phyloP scores from a whole-genome alignment of 2,329 filamentous ascomycete species.

The Mycocentrospora acerina region DNA sequence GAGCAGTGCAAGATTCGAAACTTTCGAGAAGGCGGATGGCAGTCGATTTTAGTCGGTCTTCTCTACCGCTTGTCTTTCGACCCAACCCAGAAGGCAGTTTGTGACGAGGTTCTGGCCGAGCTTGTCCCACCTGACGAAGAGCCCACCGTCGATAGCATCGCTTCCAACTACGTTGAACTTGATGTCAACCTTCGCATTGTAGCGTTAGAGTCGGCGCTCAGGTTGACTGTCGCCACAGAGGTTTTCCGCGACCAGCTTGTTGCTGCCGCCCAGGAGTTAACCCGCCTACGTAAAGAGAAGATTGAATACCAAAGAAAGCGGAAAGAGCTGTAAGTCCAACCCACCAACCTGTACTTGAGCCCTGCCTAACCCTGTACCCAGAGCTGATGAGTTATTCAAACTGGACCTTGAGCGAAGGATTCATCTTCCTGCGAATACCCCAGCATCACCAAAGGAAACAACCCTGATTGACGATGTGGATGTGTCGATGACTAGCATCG shows the following conservation, averaged over 20 bases:
- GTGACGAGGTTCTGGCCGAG: conserved; percentile 75
- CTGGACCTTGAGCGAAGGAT: conserved; percentile 75
- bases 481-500: conserved; percentile 54
- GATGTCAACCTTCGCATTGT: conserved; percentile 81
- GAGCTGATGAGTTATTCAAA: conserved; percentile 68
- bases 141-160: conserved; percentile 73
- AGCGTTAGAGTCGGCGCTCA: conserved; percentile 80
- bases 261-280: conserved; percentile 92
- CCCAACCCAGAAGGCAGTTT: conserved; percentile 67
- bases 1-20: conserved; percentile 80
- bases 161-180: conserved; percentile 69
- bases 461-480: conserved; percentile 59
- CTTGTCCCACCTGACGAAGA: conserved; percentile 79
- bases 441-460: conserved; percentile 58
- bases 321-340: conserved; percentile 57
- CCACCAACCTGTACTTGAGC: not conserved
- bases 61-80: conserved; percentile 81
- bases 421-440: conserved; percentile 70
- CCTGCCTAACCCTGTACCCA: conserved; percentile 36
- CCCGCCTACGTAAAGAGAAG: conserved; percentile 89
- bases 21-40: conserved; percentile 87
- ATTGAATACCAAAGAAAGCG: conserved; percentile 86
- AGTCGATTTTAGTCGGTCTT: conserved; percentile 83
- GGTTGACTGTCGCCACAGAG: conserved; percentile 83
- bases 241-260: conserved; percentile 86